Evolutionary conservation across 306 rosid species (phyloP).

Genomic region (Vachellia pachyceras): DNA sequence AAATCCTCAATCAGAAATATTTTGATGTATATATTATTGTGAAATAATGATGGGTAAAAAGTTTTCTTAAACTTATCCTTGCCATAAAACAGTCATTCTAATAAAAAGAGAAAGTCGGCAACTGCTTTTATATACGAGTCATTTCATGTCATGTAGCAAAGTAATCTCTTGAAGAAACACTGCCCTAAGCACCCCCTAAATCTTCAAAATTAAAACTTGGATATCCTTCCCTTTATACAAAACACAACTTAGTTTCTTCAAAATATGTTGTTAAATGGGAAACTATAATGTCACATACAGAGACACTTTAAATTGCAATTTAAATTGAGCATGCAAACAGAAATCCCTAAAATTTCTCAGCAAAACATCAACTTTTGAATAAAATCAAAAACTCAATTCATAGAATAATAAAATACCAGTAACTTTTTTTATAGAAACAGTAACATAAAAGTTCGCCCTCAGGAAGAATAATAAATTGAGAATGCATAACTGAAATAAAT

Average conservation of each 20-base stretch:
- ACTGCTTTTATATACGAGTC: no score
- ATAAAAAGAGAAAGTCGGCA: not conserved
- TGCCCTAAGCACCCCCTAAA: not conserved
- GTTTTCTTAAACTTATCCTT: not conserved
- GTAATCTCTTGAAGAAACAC: not conserved
- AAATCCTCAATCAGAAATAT: constrained; percentile 15
- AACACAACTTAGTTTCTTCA: not conserved
- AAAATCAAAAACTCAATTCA: not conserved
- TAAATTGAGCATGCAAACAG: not conserved
- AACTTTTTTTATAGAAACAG: not conserved
- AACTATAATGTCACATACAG: not conserved
- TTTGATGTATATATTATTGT: constrained; percentile 20
- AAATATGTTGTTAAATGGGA: not conserved
- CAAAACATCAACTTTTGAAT: not conserved
- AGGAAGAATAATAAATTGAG: constrained; percentile 24
- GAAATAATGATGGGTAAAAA: not conserved
- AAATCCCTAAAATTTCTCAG: not conserved
- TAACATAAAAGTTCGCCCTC: constrained; percentile 21
- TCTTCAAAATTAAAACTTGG: constrained; percentile 5
- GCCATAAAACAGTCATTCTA: constrained; percentile 3
- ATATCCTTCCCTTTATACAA: not conserved
- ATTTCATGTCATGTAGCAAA: not conserved
- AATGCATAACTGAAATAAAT: constrained; percentile 31
- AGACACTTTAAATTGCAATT: constrained; percentile 1
- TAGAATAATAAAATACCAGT: not conserved